These are phyloP conservation scores for Petasospora rhodanensis DNA, from an alignment of 1,139 yeast genomes.

Conservation along the genomic window DNA sequence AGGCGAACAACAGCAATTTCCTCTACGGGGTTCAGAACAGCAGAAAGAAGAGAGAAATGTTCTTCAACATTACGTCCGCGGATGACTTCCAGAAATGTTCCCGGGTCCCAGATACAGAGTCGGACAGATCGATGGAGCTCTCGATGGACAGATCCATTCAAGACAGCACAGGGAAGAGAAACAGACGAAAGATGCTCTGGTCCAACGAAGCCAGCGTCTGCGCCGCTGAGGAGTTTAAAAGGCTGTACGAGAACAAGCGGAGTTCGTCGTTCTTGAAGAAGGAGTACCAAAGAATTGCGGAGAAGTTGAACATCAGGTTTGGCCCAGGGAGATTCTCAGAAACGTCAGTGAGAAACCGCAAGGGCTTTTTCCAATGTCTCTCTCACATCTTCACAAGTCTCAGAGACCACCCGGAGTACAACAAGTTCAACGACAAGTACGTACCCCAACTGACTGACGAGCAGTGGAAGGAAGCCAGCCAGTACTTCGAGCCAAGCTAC, in stretches of 20 bases:
- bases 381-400: slow-evolving; percentile 12
- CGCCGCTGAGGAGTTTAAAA: slow-evolving; percentile 14
- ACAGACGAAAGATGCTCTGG: slow-evolving; percentile 11
- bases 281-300: slow-evolving; percentile 14
- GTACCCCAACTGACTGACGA: slow-evolving; percentile 8
- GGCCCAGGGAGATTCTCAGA: slow-evolving; percentile 10
- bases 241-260: slow-evolving; percentile 7
- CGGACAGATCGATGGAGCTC: slow-evolving; percentile 5
- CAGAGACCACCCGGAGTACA: slow-evolving; percentile 3
- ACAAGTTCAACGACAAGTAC: slow-evolving; percentile 6
- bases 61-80: slow-evolving; percentile 9
- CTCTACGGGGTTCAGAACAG: slow-evolving; percentile 9
- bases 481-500: slow-evolving; percentile 14
- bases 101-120: neutral
- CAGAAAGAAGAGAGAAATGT: slow-evolving; percentile 9
- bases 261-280: slow-evolving; percentile 15
- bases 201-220: slow-evolving; percentile 12
- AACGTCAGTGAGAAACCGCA: slow-evolving; percentile 15
- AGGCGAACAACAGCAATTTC: slow-evolving; percentile 1
- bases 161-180: neutral
- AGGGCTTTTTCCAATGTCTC: slow-evolving; percentile 15
- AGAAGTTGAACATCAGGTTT: slow-evolving; percentile 7
- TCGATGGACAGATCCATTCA: slow-evolving; percentile 2
- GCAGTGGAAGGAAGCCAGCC: slow-evolving; percentile 9
- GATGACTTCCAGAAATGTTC: slow-evolving; percentile 10